Conservation (phyloP, 495 filamentous ascomycete species). For the Penicillium parvum region DNA sequence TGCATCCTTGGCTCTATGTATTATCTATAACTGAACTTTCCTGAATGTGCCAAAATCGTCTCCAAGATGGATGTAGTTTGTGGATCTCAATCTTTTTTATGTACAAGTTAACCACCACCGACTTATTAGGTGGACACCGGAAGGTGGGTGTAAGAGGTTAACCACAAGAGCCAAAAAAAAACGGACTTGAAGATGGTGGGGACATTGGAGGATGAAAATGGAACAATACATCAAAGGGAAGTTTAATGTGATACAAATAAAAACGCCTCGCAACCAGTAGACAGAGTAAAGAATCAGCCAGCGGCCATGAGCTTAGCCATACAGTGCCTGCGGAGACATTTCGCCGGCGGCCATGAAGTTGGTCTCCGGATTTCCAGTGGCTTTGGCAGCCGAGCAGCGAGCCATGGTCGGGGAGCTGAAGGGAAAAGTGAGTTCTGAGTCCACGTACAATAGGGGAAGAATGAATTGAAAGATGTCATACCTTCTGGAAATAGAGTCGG, state of each 20-base stretch:
- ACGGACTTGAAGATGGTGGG: slow-evolving; percentile 18
- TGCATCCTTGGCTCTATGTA: too few relatives aligned
- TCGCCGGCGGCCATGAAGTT: slow-evolving; percentile 84
- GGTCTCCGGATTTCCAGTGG: slow-evolving; percentile 60
- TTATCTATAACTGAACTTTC: too few relatives aligned
- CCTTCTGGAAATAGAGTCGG: slow-evolving; percentile 92
- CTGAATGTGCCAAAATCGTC: slow-evolving; percentile 5
- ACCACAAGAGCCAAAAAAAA: slow-evolving; percentile 21
- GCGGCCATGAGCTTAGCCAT: slow-evolving; percentile 31
- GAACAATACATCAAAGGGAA: slow-evolving; percentile 28
- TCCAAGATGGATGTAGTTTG: slow-evolving; percentile 25
- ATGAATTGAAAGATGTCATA: slow-evolving; percentile 38
- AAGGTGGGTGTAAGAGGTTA: slow-evolving; percentile 23
- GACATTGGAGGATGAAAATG: slow-evolving; percentile 20
- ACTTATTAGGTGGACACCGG: slow-evolving; percentile 22
- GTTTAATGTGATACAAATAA: slow-evolving; percentile 42
- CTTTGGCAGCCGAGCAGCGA: slow-evolving; percentile 83
- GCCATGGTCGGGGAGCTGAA: slow-evolving; percentile 93
- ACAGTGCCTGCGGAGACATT: slow-evolving; percentile 46
- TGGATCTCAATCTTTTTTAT: slow-evolving; percentile 38
- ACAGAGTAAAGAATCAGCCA: slow-evolving; percentile 32
- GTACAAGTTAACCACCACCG: slow-evolving; percentile 37
- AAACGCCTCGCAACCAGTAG: slow-evolving; percentile 42
- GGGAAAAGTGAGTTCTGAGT: slow-evolving; percentile 20
- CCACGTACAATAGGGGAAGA: not conserved